These are phyloP conservation scores for Sporothrix schenckii DNA, from an alignment of 2,329 filamentous ascomycete species.

Conservation along the genomic window DNA sequence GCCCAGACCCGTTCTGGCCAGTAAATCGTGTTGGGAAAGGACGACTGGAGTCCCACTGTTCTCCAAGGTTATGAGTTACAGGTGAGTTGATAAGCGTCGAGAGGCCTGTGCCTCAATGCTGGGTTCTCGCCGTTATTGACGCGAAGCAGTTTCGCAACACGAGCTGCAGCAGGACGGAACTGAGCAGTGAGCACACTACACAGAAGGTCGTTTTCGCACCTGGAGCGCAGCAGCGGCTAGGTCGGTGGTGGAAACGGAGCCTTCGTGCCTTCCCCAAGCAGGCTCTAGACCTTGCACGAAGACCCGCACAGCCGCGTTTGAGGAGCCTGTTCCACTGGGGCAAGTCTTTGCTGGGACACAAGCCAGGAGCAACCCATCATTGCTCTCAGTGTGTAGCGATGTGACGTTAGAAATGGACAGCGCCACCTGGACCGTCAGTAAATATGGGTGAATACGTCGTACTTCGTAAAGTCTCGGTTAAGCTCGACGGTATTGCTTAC, in stretches of 20 bases:
- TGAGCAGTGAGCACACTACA: not conserved
- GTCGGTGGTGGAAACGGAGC: conserved; percentile 15
- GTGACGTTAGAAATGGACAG: not conserved
- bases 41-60: not conserved
- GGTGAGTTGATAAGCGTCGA: not conserved
- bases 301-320: conserved; percentile 26
- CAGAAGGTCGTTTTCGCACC: not conserved
- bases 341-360: not conserved
- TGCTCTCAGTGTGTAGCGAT: no score
- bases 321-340: conserved; percentile 13
- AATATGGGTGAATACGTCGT: no score
- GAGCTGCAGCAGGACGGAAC: not conserved
- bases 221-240: conserved; percentile 14
- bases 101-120: conserved; percentile 1
- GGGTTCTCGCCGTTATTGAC: not conserved
- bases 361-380: conserved; percentile 13
- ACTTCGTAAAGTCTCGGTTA: not conserved
- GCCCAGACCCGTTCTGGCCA: conserved; percentile 16
- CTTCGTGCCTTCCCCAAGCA: not conserved
- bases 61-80: not conserved
- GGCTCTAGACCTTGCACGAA: not conserved
- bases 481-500: not conserved
- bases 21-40: conserved; percentile 23
- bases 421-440: not conserved
- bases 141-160: conserved; percentile 15